Base-by-base conservation (phyloP, 768 basidiomycete genomes). In the Cyclocybe cylindracea region DNA sequence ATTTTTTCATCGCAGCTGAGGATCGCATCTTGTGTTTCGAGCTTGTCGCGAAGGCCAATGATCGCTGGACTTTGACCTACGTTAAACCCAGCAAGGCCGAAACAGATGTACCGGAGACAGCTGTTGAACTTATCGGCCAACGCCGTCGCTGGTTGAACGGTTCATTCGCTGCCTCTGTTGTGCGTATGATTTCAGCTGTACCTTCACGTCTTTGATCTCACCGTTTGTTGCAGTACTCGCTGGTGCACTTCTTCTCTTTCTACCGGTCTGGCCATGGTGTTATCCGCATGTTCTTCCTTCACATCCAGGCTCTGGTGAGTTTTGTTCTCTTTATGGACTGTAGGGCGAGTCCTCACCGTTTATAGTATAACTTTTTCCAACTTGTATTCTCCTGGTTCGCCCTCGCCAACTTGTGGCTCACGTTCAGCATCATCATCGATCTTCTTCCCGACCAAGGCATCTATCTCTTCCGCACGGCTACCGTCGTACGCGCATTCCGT, bases 11-110 rank as follows among this genome's bases (percentile, higher is more conserved):
- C 54, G 24, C 40, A 74, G 93, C 93, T 50, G 94, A 95, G 72
- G 94, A 96, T 77, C 91, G 95, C 76, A 98, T 98, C 58, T 79
- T 98, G 24, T 98, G 95, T 71, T 98, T 98, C 71, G 95, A 98
- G 67, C 78, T 98, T 47, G 94, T 95, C 16, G 94, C 95, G 9
- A 98, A 98, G 70, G 85, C 82, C 1, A 80, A 81, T 39, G 91
- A 92, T 57, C 76, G 80, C 54, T 98, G 96, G 96, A 91, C 88
- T 2, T 73, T 98, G 62, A 88, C 87, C 10, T 83, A 83, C 45
- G 95, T 98, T 64, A 97, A 98, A 70, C 92, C 94, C 9, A 90
- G 89, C 62, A 98, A 95, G 66, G 94, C 94, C 10, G 94, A 95
- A 72, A 96, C 94, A 0, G 94, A 95, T 75, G 94, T 96, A n/a